Percentiles rank a stretch among this genome's conserved stretches.
phyloP scores from a whole-genome alignment of 371 early-diverging fungal genomes.

The Apophysomyces variabilis region DNA sequence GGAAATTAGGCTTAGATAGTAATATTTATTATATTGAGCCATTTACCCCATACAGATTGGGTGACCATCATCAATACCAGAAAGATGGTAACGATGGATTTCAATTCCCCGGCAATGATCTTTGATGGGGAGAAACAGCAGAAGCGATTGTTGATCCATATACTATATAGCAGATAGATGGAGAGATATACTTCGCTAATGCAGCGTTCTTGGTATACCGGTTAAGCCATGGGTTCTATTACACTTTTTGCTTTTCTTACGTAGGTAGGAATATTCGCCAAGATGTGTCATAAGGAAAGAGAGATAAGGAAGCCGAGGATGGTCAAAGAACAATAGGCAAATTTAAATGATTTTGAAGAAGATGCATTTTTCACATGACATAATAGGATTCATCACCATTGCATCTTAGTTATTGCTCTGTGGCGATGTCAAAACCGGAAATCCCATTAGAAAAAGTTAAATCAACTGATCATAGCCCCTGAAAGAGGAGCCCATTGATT shows the following conservation, averaged over 20 bases:
- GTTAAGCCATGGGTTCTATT: background rate
- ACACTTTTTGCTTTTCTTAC: slow-evolving; percentile 20
- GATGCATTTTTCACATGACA: background rate
- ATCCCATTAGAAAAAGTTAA: too few species aligned
- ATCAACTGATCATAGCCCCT: too few species aligned
- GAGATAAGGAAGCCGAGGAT: background rate
- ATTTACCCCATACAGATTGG: slow-evolving; percentile 48
- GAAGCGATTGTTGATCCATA: slow-evolving; percentile 42
- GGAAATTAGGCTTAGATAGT: background rate
- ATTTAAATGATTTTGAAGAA: background rate
- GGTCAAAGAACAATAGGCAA: background rate
- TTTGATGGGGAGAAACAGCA: slow-evolving; percentile 41
- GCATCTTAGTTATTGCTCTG: too few species aligned
- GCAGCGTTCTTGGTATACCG: slow-evolving; percentile 34
- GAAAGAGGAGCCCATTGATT: too few species aligned
- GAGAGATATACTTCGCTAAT: slow-evolving; percentile 37
- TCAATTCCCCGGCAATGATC: slow-evolving; percentile 44
- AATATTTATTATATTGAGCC: background rate
- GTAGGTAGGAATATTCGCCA: slow-evolving; percentile 42
- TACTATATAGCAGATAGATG: slow-evolving; percentile 29
- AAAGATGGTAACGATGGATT: slow-evolving; percentile 47
- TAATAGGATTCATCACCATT: background rate
- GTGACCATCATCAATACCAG: slow-evolving; percentile 44
- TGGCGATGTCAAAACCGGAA: too few species aligned
- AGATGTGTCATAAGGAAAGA: background rate